A percentile compares a stretch with the other conserved stretches of the same genome.
Evolutionary conservation across 139 green algal species (phyloP).

Genomic region (Closterium sp.): DNA sequence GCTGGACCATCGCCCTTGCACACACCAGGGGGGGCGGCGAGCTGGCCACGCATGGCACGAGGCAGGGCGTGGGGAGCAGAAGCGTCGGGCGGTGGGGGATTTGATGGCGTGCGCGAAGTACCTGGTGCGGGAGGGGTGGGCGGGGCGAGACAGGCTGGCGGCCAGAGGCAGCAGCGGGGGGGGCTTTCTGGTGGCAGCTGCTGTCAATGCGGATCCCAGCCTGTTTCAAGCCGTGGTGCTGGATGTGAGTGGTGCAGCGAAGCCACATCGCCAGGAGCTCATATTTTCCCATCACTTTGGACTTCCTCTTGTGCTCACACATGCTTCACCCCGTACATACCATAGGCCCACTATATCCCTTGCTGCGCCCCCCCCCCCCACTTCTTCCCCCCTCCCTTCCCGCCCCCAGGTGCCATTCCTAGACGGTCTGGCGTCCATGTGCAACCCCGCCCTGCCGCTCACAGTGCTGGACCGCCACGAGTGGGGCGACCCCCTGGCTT

Average conservation of each 20-base stretch:
- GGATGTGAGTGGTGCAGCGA: constrained; percentile 25
- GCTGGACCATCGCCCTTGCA: constrained; percentile 51
- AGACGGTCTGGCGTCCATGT: constrained; percentile 52
- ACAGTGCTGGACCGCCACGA: constrained; percentile 51
- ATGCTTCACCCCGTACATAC: too few relatives aligned
- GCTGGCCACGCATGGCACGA: constrained; percentile 52
- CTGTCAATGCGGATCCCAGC: constrained; percentile 38
- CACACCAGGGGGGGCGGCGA: constrained; percentile 57
- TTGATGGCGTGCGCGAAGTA: constrained; percentile 49
- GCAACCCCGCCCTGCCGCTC: constrained; percentile 49
- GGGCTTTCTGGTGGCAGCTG: constrained; percentile 49
- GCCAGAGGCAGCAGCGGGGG: constrained; percentile 50
- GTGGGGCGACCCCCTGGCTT: constrained; percentile 40
- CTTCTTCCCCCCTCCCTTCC: not conserved
- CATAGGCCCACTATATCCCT: too few relatives aligned
- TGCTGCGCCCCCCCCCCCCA: too few relatives aligned
- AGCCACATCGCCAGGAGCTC: not conserved
- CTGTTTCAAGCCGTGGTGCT: constrained; percentile 47
- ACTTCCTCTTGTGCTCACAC: too few relatives aligned
- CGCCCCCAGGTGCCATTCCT: constrained; percentile 52
- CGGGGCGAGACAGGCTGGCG: not conserved
- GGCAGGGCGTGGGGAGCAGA: constrained; percentile 23
- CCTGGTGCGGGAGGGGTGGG: constrained; percentile 27
- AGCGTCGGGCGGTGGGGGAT: constrained; percentile 46
- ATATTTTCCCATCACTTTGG: too few relatives aligned